These are phyloP conservation scores for Yamadazyma dendronema DNA, from an alignment of 1,139 yeast species.

Conservation along the genomic window DNA sequence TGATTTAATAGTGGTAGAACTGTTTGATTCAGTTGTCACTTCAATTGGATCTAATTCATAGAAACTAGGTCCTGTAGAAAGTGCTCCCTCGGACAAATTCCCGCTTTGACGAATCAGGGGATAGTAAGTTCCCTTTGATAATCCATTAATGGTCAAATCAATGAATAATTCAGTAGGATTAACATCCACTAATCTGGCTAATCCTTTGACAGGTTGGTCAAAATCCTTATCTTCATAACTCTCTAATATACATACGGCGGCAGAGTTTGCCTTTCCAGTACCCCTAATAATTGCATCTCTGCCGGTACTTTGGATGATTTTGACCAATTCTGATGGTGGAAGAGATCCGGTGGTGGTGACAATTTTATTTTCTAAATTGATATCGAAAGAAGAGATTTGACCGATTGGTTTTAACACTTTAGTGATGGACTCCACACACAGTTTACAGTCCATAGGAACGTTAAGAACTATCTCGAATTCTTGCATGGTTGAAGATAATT, in stretches of 20 bases:
- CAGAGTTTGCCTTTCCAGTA: conserved; percentile 81
- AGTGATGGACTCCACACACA: conserved; percentile 63
- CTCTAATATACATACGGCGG: conserved; percentile 90
- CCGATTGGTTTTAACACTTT: conserved; percentile 47
- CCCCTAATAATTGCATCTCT: conserved; percentile 91
- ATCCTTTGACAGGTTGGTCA: conserved; percentile 71
- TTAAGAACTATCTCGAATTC: conserved; percentile 64
- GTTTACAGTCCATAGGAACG: conserved; percentile 72
- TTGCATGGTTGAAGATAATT: conserved; percentile 14
- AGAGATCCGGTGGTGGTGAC: conserved; percentile 64
- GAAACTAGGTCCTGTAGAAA: conserved; percentile 59
- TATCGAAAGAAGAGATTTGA: conserved; percentile 47
- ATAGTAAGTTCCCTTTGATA: conserved; percentile 60
- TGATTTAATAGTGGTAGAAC: conserved; percentile 35
- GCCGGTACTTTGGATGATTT: conserved; percentile 68
- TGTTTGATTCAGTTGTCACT: conserved; percentile 34
- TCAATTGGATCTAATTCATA: conserved; percentile 50
- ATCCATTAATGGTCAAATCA: conserved; percentile 77
- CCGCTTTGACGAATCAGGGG: conserved; percentile 74
- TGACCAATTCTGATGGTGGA: conserved; percentile 69
- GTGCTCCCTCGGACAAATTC: conserved; percentile 71
- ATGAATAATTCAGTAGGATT: conserved; percentile 51
- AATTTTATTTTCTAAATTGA: conserved; percentile 54
- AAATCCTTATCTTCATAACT: conserved; percentile 53
- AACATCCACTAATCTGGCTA: conserved; percentile 82